These are phyloP conservation scores for Pseudognaphalium luteoalbum DNA, from an alignment of 129 eudicot species.

Conservation along the genomic window DNA sequence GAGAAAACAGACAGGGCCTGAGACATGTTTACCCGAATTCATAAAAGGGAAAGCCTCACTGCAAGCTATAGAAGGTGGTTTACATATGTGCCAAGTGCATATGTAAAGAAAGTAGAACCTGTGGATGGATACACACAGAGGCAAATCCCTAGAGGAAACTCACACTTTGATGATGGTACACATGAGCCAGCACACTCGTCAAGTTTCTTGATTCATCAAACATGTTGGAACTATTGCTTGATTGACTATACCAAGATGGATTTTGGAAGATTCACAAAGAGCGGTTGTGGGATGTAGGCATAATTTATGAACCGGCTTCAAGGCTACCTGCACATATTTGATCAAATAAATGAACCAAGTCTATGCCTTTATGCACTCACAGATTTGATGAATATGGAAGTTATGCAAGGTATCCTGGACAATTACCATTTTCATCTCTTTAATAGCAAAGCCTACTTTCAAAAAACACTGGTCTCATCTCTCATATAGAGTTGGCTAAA, in stretches of 20 bases:
- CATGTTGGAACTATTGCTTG: not conserved
- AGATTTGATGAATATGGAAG: not conserved
- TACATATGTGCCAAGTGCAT: too few species aligned
- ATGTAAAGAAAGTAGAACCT: too few species aligned
- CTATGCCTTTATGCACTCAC: not conserved
- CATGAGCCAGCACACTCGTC: not conserved
- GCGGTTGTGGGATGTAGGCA: not conserved
- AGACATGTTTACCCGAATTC: too few species aligned
- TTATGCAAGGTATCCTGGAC: not conserved
- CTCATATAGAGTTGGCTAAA: not conserved
- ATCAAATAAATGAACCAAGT: not conserved
- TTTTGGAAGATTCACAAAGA: not conserved
- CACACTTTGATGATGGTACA: not conserved
- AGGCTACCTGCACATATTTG: not conserved
- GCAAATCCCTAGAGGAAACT: not conserved
- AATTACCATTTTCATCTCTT: not conserved
- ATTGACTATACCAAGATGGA: not conserved
- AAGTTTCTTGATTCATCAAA: conserved; percentile 5
- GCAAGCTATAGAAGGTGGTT: too few species aligned
- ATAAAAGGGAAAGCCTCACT: too few species aligned
- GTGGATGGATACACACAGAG: too few species aligned
- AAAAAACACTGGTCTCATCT: not conserved
- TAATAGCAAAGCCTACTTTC: not conserved
- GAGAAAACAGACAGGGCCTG: not conserved
- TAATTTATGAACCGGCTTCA: not conserved